Percentiles rank a stretch among this genome's conserved stretches.
These are phyloP conservation scores for Pestalotiopsis sp. DNA, from an alignment of 2,329 filamentous ascomycete genomes.

Conservation along the genomic window DNA sequence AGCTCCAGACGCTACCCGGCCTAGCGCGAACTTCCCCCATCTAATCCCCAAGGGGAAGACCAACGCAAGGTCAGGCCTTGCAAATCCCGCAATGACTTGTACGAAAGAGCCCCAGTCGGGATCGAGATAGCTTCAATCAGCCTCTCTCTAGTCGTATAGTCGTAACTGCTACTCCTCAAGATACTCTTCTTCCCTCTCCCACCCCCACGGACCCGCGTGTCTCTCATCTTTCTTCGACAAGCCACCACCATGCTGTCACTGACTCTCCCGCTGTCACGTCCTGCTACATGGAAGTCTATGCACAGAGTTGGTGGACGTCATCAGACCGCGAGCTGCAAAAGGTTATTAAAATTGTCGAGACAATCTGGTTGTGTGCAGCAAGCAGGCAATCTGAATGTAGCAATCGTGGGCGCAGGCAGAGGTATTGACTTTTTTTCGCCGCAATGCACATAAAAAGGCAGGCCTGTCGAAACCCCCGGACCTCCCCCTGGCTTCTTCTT, in stretches of 20 bases:
- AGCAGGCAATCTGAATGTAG: not conserved
- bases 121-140: not conserved
- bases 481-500: too few species aligned
- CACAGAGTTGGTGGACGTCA: not conserved
- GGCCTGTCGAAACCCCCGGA: not conserved
- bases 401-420: not conserved
- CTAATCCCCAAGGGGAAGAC: not conserved
- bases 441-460: not conserved
- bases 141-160: not conserved
- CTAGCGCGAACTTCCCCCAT: not conserved
- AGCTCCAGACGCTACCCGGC: not conserved
- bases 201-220: not conserved
- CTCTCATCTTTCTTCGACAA: not conserved
- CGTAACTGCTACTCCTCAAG: not conserved
- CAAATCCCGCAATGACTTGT: not conserved
- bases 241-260: not conserved
- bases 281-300: not conserved
- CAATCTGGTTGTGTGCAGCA: not conserved
- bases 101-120: not conserved
- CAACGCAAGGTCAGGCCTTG: not conserved
- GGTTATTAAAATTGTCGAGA: not conserved
- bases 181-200: not conserved
- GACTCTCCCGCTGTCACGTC: not conserved
- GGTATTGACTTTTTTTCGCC: not conserved
- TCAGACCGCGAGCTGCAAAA: not conserved